A percentile compares a stretch with the other conserved stretches of the same genome.
phyloP scores from a whole-genome alignment of 805 yeast genomes.

The Hemisphaericaspora nanyangensis region DNA sequence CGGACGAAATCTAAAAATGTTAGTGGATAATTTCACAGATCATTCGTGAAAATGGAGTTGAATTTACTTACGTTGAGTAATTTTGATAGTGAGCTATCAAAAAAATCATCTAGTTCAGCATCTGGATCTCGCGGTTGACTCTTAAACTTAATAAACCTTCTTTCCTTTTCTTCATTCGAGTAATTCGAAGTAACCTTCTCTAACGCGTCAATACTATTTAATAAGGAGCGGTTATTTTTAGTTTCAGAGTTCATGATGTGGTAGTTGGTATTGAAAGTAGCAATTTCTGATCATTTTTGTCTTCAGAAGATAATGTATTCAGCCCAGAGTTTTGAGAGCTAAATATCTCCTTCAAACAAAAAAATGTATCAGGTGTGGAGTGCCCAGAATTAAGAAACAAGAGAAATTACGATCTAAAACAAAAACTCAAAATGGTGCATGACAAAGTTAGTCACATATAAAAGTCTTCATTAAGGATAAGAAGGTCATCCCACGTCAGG shows the following conservation, averaged over 20 bases:
- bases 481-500: no score
- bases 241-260: constrained; percentile 3
- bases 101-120: not conserved
- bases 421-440: no score
- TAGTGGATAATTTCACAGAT: not conserved
- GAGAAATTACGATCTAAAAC: no score
- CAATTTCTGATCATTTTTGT: no score
- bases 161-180: not conserved
- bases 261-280: not conserved
- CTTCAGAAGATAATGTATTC: no score
- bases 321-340: no score
- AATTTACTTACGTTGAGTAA: not conserved
- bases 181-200: not conserved
- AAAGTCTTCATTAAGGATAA: no score
- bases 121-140: not conserved
- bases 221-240: not conserved
- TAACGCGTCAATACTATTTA: not conserved
- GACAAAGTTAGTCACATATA: no score
- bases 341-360: no score
- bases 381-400: no score
- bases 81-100: not conserved
- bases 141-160: not conserved
- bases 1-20: not conserved
- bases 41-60: no score
- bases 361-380: no score